Evolutionary conservation across 441 rosid genomes (phyloP), one percentile per base, ranked within the genome.

Genomic region (Pelargonium cotyledonis): DNA sequence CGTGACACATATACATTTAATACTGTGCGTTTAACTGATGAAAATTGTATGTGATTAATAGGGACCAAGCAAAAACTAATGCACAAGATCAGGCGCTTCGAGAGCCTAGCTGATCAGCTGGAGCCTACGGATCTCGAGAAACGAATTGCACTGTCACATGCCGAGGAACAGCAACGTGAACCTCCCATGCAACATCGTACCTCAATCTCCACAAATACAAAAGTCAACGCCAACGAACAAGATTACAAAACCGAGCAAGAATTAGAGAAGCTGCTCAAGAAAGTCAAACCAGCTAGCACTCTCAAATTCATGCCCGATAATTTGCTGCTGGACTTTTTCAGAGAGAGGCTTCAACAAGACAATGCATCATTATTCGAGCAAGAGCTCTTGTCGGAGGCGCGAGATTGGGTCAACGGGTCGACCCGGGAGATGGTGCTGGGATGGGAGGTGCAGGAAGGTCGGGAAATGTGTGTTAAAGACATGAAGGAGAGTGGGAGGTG

Each of bases 381-480:
- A 16, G 68, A 69, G 1, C 7, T 76, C 21, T 15, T 85, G 65
- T 73, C 72, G 73, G 73, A 19, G 69, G 90, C 78, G 5, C 73
- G 75, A 68, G 87, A 85, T 14, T 90, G 98, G 98, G 40, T 88
- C 12, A 76, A 71, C 63, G 91, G 83, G 55, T 40, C 66, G 44
- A 71, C 83, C 9, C 65, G 77, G 31, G 87, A 85, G 43, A 7
- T 76, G 77, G 57, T 83, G 69, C 10, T 74, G 67, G 89, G 89
- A 19, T 89, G 95, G 96, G 86, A 89, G 68, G 80, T 79, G 70
- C 69, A 60, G 64, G 83, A 79, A 9, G 76, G 80, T 14, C 83
- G 96, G 63, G 70, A 65, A 12, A 63, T 73, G 8, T 90, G 82
- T 61, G 61, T 89, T 57, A 82, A 73, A 44, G 88, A 83, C 8